These are phyloP conservation scores for Penicillium chermesinum DNA, from an alignment of 495 filamentous ascomycete species.

Conservation along the genomic window DNA sequence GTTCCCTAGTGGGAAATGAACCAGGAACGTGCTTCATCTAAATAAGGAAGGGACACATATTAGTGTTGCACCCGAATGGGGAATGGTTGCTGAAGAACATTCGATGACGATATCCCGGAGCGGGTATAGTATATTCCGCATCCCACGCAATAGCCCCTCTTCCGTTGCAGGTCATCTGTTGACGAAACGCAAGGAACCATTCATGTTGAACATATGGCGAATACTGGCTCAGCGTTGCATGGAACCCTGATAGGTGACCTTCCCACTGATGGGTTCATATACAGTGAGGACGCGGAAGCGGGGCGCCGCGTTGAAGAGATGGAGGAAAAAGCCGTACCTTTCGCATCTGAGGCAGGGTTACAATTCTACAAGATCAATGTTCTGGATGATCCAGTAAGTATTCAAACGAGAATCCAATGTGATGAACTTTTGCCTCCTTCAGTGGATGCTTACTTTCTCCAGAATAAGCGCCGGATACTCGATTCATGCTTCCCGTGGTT, in stretches of 20 bases:
- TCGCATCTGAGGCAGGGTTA: conserved; percentile 1
- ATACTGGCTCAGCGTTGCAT: not conserved
- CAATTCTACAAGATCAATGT: conserved; percentile 1
- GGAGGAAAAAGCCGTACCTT: not conserved
- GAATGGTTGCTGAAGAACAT: not conserved
- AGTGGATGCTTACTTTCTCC: not conserved
- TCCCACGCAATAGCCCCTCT: not conserved
- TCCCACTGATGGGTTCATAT: not conserved
- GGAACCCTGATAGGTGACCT: not conserved
- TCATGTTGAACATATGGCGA: not conserved
- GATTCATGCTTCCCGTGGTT: conserved; percentile 1
- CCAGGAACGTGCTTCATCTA: not conserved
- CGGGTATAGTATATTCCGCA: not conserved
- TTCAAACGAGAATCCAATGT: not conserved
- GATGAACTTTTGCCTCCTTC: not conserved
- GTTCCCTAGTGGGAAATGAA: not conserved
- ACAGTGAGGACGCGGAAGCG: not conserved
- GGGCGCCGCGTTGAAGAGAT: not conserved
- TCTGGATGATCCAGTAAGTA: not conserved
- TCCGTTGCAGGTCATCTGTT: not conserved
- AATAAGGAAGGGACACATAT: not conserved
- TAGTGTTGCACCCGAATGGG: not conserved
- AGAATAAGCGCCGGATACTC: not conserved
- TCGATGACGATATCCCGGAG: not conserved
- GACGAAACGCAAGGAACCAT: not conserved